A percentile compares a stretch with the other conserved stretches of the same genome.
Conservation (phyloP, 164 flowering plant genomes). For the Magnolia officinalis region DNA sequence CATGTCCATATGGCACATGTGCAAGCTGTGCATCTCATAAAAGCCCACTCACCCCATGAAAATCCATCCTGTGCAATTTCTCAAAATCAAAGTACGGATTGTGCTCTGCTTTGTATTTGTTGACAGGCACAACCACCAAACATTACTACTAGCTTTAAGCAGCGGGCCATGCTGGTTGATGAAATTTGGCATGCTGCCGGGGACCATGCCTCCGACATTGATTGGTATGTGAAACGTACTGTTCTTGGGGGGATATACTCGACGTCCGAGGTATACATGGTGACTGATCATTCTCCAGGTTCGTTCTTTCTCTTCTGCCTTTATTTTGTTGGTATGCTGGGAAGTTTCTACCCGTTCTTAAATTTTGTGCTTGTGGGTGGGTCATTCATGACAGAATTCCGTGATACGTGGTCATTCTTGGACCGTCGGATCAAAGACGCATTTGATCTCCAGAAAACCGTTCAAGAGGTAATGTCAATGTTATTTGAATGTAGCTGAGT, state of each 20-base stretch:
- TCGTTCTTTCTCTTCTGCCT: slow-evolving; percentile 4
- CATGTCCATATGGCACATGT: not conserved
- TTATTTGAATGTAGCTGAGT: not conserved
- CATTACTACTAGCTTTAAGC: slow-evolving; percentile 86
- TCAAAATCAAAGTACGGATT: not conserved
- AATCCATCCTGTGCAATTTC: not conserved
- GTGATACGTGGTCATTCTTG: slow-evolving; percentile 86
- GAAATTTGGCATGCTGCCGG: slow-evolving; percentile 95
- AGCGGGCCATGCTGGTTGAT: slow-evolving; percentile 91
- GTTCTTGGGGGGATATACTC: slow-evolving; percentile 92
- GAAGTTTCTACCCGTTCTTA: not conserved
- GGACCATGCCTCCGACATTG: slow-evolving; percentile 63
- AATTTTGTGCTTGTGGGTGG: not conserved
- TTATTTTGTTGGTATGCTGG: not conserved
- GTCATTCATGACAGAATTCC: slow-evolving; percentile 43
- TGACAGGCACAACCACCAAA: slow-evolving; percentile 73
- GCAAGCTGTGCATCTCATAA: not conserved
- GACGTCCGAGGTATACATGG: slow-evolving; percentile 89
- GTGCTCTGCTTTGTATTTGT: slow-evolving; percentile 1
- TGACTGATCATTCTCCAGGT: slow-evolving; percentile 94
- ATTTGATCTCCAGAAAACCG: slow-evolving; percentile 70
- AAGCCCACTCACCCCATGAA: not conserved
- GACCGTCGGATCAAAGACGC: slow-evolving; percentile 70
- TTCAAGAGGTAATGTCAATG: slow-evolving; percentile 61
- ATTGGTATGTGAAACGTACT: slow-evolving; percentile 93